Conservation (phyloP, 768 basidiomycete species). For the Amanita polypyramis region DNA sequence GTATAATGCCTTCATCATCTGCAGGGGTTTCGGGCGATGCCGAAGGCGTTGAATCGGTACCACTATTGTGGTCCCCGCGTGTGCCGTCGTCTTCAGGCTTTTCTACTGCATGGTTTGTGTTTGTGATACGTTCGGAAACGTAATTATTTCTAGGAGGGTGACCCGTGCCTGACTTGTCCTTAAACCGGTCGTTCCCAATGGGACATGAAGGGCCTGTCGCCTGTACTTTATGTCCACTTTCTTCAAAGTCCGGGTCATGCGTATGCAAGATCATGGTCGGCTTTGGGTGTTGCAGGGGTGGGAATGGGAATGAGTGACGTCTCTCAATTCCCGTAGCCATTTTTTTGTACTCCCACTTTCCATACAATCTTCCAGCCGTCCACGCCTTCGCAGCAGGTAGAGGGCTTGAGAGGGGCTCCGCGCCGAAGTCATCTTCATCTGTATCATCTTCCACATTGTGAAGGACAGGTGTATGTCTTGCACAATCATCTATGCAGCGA, state of each 20-base stretch:
- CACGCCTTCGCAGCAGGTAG: constrained; percentile 9
- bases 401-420: constrained; percentile 45
- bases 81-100: background rate
- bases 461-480: constrained; percentile 10
- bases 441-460: constrained; percentile 8
- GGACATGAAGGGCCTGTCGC: background rate
- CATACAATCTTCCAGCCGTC: background rate
- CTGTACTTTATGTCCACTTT: background rate
- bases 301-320: constrained; percentile 3
- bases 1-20: background rate
- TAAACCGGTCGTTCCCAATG: background rate
- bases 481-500: constrained; percentile 3
- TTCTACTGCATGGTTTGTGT: background rate
- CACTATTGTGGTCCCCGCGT: background rate
- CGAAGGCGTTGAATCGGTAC: background rate
- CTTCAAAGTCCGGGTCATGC: background rate
- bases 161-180: background rate
- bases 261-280: background rate
- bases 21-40: constrained; percentile 3
- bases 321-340: background rate
- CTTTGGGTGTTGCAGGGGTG: constrained; percentile 6
- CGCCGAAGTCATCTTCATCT: constrained; percentile 35
- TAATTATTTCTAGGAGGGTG: background rate
- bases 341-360: background rate
- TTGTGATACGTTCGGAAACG: background rate